Base-by-base conservation (phyloP, 1,284 basidiomycete genomes). In the Moesziomyces aphidis region DNA sequence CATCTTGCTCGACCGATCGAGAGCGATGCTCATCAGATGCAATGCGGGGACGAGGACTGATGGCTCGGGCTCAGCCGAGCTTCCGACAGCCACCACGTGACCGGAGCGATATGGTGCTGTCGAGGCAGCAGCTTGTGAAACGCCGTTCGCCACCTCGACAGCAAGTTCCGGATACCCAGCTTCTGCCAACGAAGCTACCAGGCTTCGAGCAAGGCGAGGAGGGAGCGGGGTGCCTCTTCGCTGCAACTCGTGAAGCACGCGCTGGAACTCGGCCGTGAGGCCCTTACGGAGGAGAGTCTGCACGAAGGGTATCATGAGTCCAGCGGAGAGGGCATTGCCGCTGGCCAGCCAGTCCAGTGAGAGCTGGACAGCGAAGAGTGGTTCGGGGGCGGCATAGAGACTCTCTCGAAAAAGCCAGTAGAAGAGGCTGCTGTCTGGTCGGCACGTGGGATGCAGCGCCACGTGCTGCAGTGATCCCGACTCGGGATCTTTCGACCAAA, bases 271-370 rank as follows among this genome's bases (percentile, higher is more conserved):
- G 7, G 63, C 36, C n/a, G 43, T 55, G 22, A 61, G 28, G 11
- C 58, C 68, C 13, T 50, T 59, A 15, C 58, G 56, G 23, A 75
- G 36, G 2, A 75, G 57, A 23, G 36, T 43, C 48, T 66, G 50
- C 3, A 75, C 46, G 39, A 67, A 68, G 34, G 61, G 21, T 22
- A 50, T 57, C 13, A 50, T 64, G 47, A 75, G 58, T 6, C 53
- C 45, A 1, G 63, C 36, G 6, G 67, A 43, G 1, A 70, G 55
- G 19, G 23, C 24, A 34, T 75, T 71, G 44, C 73, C 73, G 52
- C 73, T 67, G 1, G 63, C 63, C 5, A 67, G 26, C 73, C 73
- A 75, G 54, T 75, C 73, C n/a, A 71, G 50, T 24, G 67, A 71
- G 23, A 75, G 73, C 23, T 65, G 67, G 10, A 70, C 34, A 4